phyloP scores from a whole-genome alignment of 2,329 filamentous ascomycete species.

The Dothiorella sarmentorum region DNA sequence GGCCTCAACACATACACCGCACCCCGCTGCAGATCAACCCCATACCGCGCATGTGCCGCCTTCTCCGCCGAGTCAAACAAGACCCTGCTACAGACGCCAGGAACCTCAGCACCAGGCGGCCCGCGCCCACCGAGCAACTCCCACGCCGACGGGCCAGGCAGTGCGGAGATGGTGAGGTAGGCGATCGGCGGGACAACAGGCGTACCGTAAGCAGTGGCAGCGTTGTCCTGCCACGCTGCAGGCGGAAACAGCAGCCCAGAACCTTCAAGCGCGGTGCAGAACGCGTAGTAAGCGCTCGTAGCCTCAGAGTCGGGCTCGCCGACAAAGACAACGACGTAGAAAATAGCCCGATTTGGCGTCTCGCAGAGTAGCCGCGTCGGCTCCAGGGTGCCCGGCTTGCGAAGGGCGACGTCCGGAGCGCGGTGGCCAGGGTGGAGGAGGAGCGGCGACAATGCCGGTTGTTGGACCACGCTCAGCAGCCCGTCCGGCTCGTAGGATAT shows the following conservation, averaged over 20 bases:
- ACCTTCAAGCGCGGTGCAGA: slow-evolving; percentile 27
- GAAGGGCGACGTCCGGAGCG: slow-evolving; percentile 46
- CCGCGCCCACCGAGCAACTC: not conserved
- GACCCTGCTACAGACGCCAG: not conserved
- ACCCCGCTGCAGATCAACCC: slow-evolving; percentile 24
- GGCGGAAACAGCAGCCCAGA: not conserved
- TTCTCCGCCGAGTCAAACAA: not conserved
- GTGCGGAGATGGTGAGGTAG: not conserved
- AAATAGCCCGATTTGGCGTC: slow-evolving; percentile 43
- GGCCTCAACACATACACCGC: slow-evolving; percentile 33
- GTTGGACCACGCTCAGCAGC: slow-evolving; percentile 28
- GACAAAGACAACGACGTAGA: slow-evolving; percentile 44
- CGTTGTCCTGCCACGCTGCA: not conserved
- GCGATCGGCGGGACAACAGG: not conserved
- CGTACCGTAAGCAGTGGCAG: too few relatives aligned
- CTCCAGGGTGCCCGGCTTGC: slow-evolving; percentile 47
- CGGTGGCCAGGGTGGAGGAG: slow-evolving; percentile 38
- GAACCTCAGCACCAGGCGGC: not conserved
- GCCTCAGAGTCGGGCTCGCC: slow-evolving; percentile 32
- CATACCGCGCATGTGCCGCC: slow-evolving; percentile 26
- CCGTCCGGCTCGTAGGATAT: slow-evolving; percentile 35
- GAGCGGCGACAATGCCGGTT: not conserved
- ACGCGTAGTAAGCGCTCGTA: slow-evolving; percentile 21
- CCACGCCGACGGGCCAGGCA: not conserved
- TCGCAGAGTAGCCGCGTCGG: slow-evolving; percentile 43